Base-by-base conservation (phyloP, 345 rosid species). In the Salix udensis region DNA sequence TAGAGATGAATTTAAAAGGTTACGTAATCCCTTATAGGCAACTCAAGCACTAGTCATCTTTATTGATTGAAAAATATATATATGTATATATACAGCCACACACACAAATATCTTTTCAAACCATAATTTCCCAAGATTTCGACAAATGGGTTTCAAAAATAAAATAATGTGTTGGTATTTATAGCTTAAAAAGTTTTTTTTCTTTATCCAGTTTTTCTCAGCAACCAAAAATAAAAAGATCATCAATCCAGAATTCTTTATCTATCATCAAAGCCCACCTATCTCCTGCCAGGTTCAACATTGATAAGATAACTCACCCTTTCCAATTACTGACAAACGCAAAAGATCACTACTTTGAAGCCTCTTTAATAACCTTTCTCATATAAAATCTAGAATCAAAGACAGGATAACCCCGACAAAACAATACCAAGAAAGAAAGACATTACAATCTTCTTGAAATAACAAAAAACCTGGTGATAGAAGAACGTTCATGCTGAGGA, bases 401-500 rank as follows among this genome's bases (percentile, higher is more conserved):
- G 28, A 55, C 26, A n/a, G 14, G 23, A 52, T 9, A 6, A n/a
- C 14, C 14, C 16, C 30, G 11, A 37, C 23, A 37, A 7, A 7
- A 68, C 10, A 28, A 39, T 18, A 68, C n/a, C 53, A 21, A 34
- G 24, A 37, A 18, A 18, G 42, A 46, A 16, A 12, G 36, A 4
- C 15, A 55, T 23, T 21, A 23, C 34, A 30, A 28, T n/a, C 21
- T 26, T 24, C 24, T 31, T 26, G 39, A 34, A 31, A 39, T 4
- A 4, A 9, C 44, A 7, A 31, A 55, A 30, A n/a, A 84, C 94
- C 91, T 87, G 87, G 82, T 73, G 50, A 91, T 78, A 79, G 90
- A 82, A 79, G 85, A 58, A 37, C 85, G 88, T 1, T 89, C 80
- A 40, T 67, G 74, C 23, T 28, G 83, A 72, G 92, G 92, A 78